Conservation (phyloP, 192 early-diverging fungal genomes). For the Entophlyctis luteolus region DNA sequence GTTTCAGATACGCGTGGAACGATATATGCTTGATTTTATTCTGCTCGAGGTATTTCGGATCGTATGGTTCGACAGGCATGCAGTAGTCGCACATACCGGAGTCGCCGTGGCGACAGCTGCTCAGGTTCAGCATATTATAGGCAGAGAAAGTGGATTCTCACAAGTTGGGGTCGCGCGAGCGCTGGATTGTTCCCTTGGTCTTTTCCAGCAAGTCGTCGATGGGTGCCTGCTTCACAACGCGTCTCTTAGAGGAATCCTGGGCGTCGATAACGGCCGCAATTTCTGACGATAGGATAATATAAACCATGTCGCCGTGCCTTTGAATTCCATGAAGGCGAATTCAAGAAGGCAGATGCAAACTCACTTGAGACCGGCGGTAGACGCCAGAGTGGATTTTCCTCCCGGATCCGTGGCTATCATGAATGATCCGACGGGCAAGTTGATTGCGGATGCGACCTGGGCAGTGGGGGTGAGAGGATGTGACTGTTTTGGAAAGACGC, state of each 20-base stretch:
- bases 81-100: slow-evolving; percentile 94
- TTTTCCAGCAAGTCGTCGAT: slow-evolving; percentile 81
- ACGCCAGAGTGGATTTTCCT: not conserved
- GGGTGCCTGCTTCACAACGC: slow-evolving; percentile 55
- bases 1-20: slow-evolving; percentile 84
- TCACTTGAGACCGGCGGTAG: not conserved
- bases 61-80: slow-evolving; percentile 89
- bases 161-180: slow-evolving; percentile 74
- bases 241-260: slow-evolving; percentile 6
- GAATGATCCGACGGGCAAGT: slow-evolving; percentile 22
- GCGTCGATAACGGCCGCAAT: slow-evolving; percentile 12
- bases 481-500: no score
- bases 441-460: not conserved
- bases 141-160: slow-evolving; percentile 39
- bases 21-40: slow-evolving; percentile 97
- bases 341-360: no score
- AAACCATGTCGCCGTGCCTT: slow-evolving; percentile 47
- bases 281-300: slow-evolving; percentile 10
- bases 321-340: not conserved
- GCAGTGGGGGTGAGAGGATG: not conserved
- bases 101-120: slow-evolving; percentile 72
- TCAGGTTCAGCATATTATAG: slow-evolving; percentile 26
- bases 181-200: slow-evolving; percentile 76
- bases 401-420: slow-evolving; percentile 28
- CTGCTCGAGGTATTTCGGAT: slow-evolving; percentile 77